Evolutionary conservation across 176 grass and related monocot genomes (phyloP).

Genomic region (Melocanna baccifera): DNA sequence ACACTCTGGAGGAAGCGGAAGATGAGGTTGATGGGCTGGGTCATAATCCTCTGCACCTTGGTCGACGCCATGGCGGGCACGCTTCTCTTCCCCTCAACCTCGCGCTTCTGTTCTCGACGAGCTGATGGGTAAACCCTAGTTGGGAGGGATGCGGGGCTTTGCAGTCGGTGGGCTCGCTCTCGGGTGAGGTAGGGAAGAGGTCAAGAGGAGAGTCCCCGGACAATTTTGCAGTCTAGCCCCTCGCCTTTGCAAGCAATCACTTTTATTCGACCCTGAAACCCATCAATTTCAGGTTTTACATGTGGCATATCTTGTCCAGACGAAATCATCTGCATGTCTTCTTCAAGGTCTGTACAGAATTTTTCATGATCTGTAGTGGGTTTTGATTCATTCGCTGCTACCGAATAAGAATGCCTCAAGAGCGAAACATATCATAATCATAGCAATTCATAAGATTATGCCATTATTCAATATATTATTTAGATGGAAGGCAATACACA

Average conservation of each 20-base stretch:
- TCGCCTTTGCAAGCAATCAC: too few relatives aligned
- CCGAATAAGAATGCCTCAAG: too few relatives aligned
- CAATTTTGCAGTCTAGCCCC: too few relatives aligned
- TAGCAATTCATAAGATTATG: background rate
- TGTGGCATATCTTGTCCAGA: background rate
- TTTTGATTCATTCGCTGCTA: too few relatives aligned
- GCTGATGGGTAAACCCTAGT: conserved; percentile 12
- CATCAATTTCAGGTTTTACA: too few relatives aligned
- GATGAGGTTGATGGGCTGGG: conserved; percentile 86
- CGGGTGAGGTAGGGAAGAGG: too few relatives aligned
- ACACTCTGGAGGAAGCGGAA: conserved; percentile 88
- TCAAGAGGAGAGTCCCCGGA: too few relatives aligned
- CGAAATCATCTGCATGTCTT: too few relatives aligned
- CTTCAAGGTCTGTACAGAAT: too few relatives aligned
- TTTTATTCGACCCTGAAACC: too few relatives aligned
- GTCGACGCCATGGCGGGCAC: conserved; percentile 66
- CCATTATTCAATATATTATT: background rate
- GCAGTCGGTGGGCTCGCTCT: background rate
- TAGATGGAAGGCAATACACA: background rate
- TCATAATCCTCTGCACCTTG: conserved; percentile 86
- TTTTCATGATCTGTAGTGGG: too few relatives aligned
- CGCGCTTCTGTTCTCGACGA: background rate
- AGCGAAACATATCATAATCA: too few relatives aligned
- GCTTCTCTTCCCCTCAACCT: background rate
- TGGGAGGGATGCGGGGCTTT: background rate